Evolutionary conservation across 148 eudicot species (phyloP).

Genomic region (Rhododendron molle): DNA sequence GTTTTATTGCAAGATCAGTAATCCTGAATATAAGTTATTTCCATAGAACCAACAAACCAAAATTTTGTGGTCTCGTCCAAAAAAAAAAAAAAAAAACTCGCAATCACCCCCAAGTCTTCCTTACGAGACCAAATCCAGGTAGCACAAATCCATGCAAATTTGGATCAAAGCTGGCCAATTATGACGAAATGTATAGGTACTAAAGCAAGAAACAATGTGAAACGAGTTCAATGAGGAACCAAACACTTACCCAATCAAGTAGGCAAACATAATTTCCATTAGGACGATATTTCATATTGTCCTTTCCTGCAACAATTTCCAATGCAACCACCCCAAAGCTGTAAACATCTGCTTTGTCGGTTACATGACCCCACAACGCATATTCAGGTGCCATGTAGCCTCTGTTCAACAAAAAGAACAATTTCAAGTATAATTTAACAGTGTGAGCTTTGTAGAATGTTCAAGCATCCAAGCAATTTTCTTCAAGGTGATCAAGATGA

Average conservation of each 20-base stretch:
- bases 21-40: not conserved
- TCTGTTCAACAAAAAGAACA: slow-evolving; percentile 19
- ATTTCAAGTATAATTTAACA: not conserved
- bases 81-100: not conserved
- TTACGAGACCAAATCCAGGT: not conserved
- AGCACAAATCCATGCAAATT: not conserved
- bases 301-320: slow-evolving; percentile 31
- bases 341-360: too few relatives aligned
- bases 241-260: slow-evolving; percentile 22
- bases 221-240: not conserved
- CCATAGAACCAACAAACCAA: not conserved
- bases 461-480: not conserved
- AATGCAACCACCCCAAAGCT: too few relatives aligned
- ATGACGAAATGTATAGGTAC: not conserved
- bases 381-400: too few relatives aligned
- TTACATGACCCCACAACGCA: too few relatives aligned
- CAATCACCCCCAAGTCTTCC: not conserved
- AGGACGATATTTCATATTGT: slow-evolving; percentile 47
- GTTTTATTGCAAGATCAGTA: too few relatives aligned
- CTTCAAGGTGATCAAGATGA: not conserved
- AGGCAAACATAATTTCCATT: slow-evolving; percentile 51
- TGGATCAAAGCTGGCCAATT: not conserved
- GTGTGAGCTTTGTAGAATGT: not conserved
- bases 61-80: not conserved
- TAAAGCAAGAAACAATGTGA: not conserved